Evolutionary conservation across 2,329 filamentous ascomycete species (phyloP).

Genomic region (Microdochium nivale): DNA sequence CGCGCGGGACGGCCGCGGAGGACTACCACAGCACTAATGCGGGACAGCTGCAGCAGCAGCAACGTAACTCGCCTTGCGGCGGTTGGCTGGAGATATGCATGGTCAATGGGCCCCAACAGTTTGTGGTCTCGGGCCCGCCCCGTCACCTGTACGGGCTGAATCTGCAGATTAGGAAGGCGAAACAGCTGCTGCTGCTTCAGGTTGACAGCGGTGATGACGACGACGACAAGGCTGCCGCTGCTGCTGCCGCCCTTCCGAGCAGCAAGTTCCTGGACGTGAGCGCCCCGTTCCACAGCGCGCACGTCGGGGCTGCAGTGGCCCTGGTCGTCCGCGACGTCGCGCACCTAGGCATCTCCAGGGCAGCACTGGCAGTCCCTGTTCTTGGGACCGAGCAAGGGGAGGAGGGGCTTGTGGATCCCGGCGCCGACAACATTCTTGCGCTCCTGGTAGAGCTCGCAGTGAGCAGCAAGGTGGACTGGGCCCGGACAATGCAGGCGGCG

Average conservation of each 20-base stretch:
- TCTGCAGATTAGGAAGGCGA: slow-evolving; percentile 14
- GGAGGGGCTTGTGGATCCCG: slow-evolving; percentile 18
- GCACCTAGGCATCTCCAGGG: slow-evolving; percentile 15
- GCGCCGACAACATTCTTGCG: slow-evolving; percentile 10
- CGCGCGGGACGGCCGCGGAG: too few relatives aligned
- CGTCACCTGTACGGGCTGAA: slow-evolving; percentile 17
- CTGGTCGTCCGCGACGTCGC: slow-evolving; percentile 10
- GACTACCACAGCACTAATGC: too few relatives aligned
- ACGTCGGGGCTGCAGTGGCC: slow-evolving; percentile 17
- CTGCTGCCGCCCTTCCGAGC: slow-evolving; percentile 8
- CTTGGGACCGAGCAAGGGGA: slow-evolving; percentile 21
- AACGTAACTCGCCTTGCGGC: too few relatives aligned
- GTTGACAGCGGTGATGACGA: too few relatives aligned
- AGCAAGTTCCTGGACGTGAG: slow-evolving; percentile 28
- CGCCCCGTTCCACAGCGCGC: slow-evolving; percentile 28
- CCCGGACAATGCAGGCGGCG: slow-evolving; percentile 10
- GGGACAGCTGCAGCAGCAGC: too few relatives aligned
- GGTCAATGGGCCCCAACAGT: slow-evolving; percentile 19
- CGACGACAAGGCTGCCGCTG: slow-evolving; percentile 22
- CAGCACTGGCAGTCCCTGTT: slow-evolving; percentile 34
- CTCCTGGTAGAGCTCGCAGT: slow-evolving; percentile 17
- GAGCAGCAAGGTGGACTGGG: slow-evolving; percentile 16
- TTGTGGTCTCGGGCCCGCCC: slow-evolving; percentile 20
- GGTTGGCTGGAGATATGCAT: slow-evolving; percentile 6
- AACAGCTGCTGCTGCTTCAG: slow-evolving; percentile 15